Evolutionary conservation across 805 yeast genomes (phyloP), one percentile per base, ranked within the genome.

Genomic region (Jamesozyma hellenica): DNA sequence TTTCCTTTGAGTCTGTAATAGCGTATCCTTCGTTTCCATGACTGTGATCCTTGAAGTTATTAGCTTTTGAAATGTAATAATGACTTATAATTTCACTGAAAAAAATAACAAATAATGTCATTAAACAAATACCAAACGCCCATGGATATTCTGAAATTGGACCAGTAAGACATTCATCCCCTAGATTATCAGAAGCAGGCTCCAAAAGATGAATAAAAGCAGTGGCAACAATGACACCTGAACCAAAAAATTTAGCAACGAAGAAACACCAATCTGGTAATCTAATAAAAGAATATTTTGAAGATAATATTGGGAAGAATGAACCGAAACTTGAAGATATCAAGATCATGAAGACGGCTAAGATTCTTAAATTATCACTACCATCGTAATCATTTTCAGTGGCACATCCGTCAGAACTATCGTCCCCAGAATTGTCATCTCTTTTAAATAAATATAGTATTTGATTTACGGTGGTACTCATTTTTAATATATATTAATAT

Each of bases 151-250:
- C 66, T 2, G 65, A 65, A 51, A 74, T 74, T 0, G 71, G 70
- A 28, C 76, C 79, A 11, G 83, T 82, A 21, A 82, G 65, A 63
- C 92, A 82, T 9, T 64, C 71, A 35, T 72, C 53, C 1, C 68
- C 52, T 29, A 49, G 29, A 7, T 45, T 47, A 14, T 49, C 53
- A 4, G 36, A 23, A 4, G 79, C 81, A 2, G 79, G 79, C 40
- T 68, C 67, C 50, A 79, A 62, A 41, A 79, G 58, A 60, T 81
- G 90, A 42, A 81, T 71, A 49, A 78, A 82, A 0, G 86, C 84
- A 7, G 90, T 81, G 10, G 88, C 82, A 3, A 81, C 65, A 49
- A 81, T 81, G 34, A 81, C 88, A 38, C 90, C 90, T 4, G 85
- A 71, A 49, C 90, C 90, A 50, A 79, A 79, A 63, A 85, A 42